phyloP scores from a whole-genome alignment of 495 filamentous ascomycete species.

The Trichoderma asperelloides region DNA sequence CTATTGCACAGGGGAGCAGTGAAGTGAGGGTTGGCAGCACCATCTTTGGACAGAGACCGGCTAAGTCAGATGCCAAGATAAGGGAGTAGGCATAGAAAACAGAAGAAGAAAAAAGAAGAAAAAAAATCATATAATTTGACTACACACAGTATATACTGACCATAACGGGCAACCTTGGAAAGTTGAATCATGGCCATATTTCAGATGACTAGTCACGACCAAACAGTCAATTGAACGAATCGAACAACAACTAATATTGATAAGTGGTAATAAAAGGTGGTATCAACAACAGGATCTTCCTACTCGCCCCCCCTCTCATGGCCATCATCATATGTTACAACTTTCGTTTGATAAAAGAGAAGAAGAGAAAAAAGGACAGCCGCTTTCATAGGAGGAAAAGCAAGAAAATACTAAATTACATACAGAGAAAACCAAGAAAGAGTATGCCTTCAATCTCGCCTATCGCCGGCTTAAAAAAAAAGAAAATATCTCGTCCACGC shows the following conservation, averaged over 20 bases:
- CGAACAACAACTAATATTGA: neutral
- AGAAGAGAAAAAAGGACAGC: neutral
- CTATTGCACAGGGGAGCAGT: conserved; percentile 71
- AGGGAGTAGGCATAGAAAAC: conserved; percentile 25
- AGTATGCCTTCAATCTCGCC: neutral
- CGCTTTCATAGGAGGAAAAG: conserved; percentile 4
- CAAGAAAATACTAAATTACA: neutral
- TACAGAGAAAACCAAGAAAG: neutral
- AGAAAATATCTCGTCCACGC: neutral
- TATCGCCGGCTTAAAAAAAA: neutral
- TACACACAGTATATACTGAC: neutral
- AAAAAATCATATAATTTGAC: neutral
- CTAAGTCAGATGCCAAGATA: conserved; percentile 61
- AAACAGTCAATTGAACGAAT: neutral
- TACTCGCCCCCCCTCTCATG: conserved; percentile 1
- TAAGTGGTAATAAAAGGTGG: neutral
- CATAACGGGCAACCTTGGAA: neutral
- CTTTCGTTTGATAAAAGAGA: neutral
- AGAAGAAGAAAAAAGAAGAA: neutral
- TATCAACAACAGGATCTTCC: neutral
- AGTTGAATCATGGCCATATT: no score
- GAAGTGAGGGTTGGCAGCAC: conserved; percentile 95
- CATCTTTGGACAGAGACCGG: conserved; percentile 77
- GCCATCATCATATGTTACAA: neutral
- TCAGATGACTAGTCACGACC: no score